Base-by-base conservation (phyloP, 148 eudicot species). In the Nyssa sinensis region DNA sequence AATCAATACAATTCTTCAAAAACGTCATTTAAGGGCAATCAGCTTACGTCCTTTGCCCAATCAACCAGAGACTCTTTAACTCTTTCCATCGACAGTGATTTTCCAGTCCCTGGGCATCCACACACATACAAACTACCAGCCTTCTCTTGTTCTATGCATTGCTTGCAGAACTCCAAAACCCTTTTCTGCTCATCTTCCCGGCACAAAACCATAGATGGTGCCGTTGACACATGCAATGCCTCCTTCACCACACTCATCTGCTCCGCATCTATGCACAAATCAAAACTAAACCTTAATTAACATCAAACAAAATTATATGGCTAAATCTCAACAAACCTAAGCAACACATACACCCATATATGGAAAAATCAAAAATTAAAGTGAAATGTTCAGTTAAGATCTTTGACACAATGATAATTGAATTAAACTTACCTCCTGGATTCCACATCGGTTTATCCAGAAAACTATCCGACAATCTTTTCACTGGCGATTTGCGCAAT, bases 81-180 rank as follows among this genome's bases (percentile, higher is more conserved):
- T 75, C 86, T 91, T 13, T 93, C 96, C 94, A 93, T 84, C 14
- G 93, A 87, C 83, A 93, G 86, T 25, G 96, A 86, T 78, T 93
- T 91, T 51, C 98, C 98, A 14, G 98, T 93, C 66, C 98, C 98
- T 4, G 98, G 96, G 28, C 92, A 91, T 60, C 98, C 98, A 80
- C 98, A 93, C 1, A 84, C 75, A 74, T 93, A 93, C 64, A 93
- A 79, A 82, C 94, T 89, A 75, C 93, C 96, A 3, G 98, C 75
- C 71, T 85, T 93, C 74, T 82, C 85, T 74, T 69, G 70, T 74
- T 93, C 81, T 57, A 93, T 79, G 65, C 84, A 84, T 29, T 74
- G 70, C 84, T 89, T 91, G 75, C 96, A 89, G 71, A 93, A 94
- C 21, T 86, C 86, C 77, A 88, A 67, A 74, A 91, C 78, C 87